Conservation (phyloP, 805 yeast species). For the Suhomyces sp. region DNA sequence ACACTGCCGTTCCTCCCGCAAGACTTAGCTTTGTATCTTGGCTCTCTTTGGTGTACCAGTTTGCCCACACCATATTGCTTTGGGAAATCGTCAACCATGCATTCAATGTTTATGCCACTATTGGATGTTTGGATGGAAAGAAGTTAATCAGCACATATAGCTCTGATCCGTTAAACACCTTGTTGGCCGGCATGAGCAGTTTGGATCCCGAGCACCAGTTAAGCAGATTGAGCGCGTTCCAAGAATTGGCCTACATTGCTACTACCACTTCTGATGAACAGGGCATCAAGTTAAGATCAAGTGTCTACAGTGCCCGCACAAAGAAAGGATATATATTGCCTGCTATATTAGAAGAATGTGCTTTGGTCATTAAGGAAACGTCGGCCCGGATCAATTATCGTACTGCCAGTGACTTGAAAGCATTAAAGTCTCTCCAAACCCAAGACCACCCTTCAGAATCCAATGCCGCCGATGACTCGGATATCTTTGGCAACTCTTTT, state of each 20-base stretch:
- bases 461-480: slow-evolving; percentile 12
- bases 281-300: slow-evolving; percentile 44
- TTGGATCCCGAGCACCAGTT: slow-evolving; percentile 34
- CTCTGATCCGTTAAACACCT: slow-evolving; percentile 59
- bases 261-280: slow-evolving; percentile 36
- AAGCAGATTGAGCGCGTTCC: slow-evolving; percentile 63
- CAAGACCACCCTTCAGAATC: neutral
- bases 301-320: slow-evolving; percentile 51
- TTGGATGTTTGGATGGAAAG: slow-evolving; percentile 70
- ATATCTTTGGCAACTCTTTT: slow-evolving; percentile 39
- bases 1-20: slow-evolving; percentile 41
- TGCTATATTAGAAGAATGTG: slow-evolving; percentile 57
- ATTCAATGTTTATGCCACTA: slow-evolving; percentile 62
- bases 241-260: slow-evolving; percentile 67
- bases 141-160: slow-evolving; percentile 58
- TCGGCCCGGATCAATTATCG: slow-evolving; percentile 41
- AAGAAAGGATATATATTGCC: slow-evolving; percentile 54
- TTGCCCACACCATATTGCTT: slow-evolving; percentile 33
- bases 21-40: slow-evolving; percentile 29
- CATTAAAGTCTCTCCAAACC: slow-evolving; percentile 14
- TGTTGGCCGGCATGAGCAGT: slow-evolving; percentile 62
- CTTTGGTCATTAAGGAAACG: slow-evolving; percentile 50
- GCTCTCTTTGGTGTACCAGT: slow-evolving; percentile 26
- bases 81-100: slow-evolving; percentile 60
- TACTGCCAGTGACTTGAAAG: slow-evolving; percentile 27